Base-by-base conservation (phyloP, 2,329 filamentous ascomycete species). In the Metarhizium sp. region DNA sequence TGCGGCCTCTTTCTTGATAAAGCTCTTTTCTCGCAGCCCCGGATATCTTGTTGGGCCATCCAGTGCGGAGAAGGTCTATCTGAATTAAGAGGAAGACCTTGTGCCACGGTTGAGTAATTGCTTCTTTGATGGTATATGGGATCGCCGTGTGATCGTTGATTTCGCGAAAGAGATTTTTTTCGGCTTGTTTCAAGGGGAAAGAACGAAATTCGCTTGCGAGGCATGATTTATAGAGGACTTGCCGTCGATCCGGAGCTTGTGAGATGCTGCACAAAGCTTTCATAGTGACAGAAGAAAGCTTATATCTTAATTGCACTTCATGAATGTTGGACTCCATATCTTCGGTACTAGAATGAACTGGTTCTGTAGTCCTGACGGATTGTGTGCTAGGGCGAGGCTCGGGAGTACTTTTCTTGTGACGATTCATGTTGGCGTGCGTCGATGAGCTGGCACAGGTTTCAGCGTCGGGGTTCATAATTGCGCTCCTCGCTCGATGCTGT, bases 11-110 rank as follows among this genome's bases (percentile, higher is more conserved):
- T 11, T 74, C 69, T 3, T 59, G 55, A 32, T 65, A 57, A 1
- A 75, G 68, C 1, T 69, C 64, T 57, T 66, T 67, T 0, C 73
- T 64, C 0, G 68, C 67, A 2, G 56, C 43, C 2, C 57, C 63
- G 2, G 68, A 65, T 29, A 75, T 60, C 38, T 80, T 79, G 14
- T 73, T 73, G 1, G 85, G 83, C 60, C 82, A 78, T 0, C 86
- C 83, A 2, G 84, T 74, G 40, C 76, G 78, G 14, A 84, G 81
- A 6, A 92, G 77, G 51, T 88, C 80, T 8, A 84, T 77, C 67
- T 95, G 90, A 18, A 91, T 80, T 46, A 94, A 76, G 4, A 95
- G 74, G 11, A 85, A 90, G 1, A 86, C 79, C 64, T 95, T 95
- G 64, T 94, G 88, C 51, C 83, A 79, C 6, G 84, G 75, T 2